These are phyloP conservation scores for Rasamsonia emersonii DNA, from an alignment of 2,329 filamentous ascomycete species.

Conservation along the genomic window DNA sequence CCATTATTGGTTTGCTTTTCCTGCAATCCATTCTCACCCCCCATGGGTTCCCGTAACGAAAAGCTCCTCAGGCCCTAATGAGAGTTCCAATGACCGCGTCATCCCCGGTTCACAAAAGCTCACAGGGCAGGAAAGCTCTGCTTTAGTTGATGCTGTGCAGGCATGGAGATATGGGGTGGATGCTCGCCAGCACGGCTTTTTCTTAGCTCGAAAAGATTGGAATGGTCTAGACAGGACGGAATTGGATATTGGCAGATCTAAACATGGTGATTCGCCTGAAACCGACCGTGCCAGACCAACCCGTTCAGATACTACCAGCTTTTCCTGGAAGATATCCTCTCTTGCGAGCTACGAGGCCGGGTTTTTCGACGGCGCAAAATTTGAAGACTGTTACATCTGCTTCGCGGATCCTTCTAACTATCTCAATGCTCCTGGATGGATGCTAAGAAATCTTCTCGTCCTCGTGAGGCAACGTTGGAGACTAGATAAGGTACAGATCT, in stretches of 20 bases:
- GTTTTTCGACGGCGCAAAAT: conserved; percentile 67
- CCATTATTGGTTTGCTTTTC: conserved; percentile 97
- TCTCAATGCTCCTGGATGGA: conserved; percentile 79
- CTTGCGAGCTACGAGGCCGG: conserved; percentile 73
- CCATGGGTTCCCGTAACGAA: conserved; percentile 57
- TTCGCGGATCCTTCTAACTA: conserved; percentile 95
- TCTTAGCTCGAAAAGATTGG: conserved; percentile 72
- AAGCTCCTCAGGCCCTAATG: conserved; percentile 7
- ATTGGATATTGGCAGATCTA: conserved; percentile 22
- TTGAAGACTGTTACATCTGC: conserved; percentile 71
- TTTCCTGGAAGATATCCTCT: conserved; percentile 67
- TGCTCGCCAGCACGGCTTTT: conserved; percentile 83
- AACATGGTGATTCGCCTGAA: conserved; percentile 19
- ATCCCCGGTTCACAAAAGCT: conserved; percentile 35
- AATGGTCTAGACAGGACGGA: conserved; percentile 10
- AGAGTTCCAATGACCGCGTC: conserved; percentile 13
- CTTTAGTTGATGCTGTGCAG: conserved; percentile 72
- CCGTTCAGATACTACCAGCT: conserved; percentile 51
- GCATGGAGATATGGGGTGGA: conserved; percentile 83
- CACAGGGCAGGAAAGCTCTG: conserved; percentile 60
- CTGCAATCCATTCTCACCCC: conserved; percentile 81
- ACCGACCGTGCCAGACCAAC: conserved; percentile 43
- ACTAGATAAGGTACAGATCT: conserved; percentile 66
- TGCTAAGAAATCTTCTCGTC: conserved; percentile 78
- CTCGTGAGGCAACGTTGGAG: conserved; percentile 75